Conservation (phyloP, 306 rosid species). For the Prunus dulcis region DNA sequence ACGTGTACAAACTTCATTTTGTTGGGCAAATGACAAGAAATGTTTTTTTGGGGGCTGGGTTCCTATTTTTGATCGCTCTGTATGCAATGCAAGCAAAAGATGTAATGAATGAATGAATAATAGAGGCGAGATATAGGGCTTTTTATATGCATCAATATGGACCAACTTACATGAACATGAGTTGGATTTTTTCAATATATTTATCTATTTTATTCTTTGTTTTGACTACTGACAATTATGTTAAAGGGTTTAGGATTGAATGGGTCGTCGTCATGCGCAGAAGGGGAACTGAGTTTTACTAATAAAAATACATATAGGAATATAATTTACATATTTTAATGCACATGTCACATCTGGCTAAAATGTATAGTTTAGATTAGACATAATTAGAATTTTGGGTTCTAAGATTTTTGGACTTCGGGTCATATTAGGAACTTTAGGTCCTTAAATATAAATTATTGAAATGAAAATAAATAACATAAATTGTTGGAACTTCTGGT, state of each 20-base stretch:
- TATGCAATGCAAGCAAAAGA: not conserved
- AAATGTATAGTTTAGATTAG: no score
- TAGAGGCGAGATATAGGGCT: not conserved
- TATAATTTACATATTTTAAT: no score
- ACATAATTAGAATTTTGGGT: no score
- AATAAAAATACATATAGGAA: no score
- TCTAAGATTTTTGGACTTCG: no score
- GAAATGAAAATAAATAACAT: no score
- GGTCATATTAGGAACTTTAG: no score
- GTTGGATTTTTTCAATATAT: constrained; percentile 1
- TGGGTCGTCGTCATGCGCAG: not conserved
- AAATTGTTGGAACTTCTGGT: no score
- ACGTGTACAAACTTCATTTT: constrained; percentile 7
- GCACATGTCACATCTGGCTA: no score
- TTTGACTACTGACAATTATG: constrained; percentile 12
- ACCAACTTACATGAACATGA: not conserved
- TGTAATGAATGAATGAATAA: not conserved
- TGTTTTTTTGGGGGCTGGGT: not conserved
- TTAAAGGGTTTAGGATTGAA: not conserved
- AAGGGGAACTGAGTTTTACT: not conserved
- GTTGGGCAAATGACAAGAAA: not conserved
- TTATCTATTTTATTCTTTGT: no score
- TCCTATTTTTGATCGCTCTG: not conserved
- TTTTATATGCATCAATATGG: not conserved
- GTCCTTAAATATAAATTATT: no score